Base-by-base conservation (phyloP, 805 yeast genomes). In the Blastobotrys chiropterorum region DNA sequence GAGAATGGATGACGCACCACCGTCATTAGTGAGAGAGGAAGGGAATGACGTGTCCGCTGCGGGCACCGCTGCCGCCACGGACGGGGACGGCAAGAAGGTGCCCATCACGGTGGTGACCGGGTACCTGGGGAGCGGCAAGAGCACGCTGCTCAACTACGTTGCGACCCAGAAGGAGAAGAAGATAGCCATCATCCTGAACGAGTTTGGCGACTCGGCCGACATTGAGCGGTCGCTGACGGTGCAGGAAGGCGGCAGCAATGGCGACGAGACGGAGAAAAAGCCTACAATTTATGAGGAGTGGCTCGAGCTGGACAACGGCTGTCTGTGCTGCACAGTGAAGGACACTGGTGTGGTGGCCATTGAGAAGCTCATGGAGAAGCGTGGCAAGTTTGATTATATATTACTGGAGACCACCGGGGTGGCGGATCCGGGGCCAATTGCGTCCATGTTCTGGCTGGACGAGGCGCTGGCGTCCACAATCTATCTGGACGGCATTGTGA, bases 391-490 rank as follows among this genome's bases (percentile, higher is more conserved):
- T 48, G 99, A 94, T 67, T 86, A 92, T 63, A 90, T 94, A n/a
- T 66, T 94, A 20, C 71, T 94, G 49, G 99, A 94, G 64, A 94
- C 99, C 0, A 89, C 96, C 0, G 99, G 99, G 0, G 77, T 94
- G 14, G 99, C 99, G 0, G 98, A 94, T 64, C 99, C 99, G 0
- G 97, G 90, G 0, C 98, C 98, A 0, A 89, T 94, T 22, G 97
- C 97, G 3, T 80, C 83, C 57, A 92, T 92, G 97, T 94, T 94
- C 68, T 94, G 99, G 99, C 75, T 90, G 30, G 99, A 94, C 66
- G 92, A 87, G 20, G 97, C 90, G 0, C 72, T 94, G 53, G 77
- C 83, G 14, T 83, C 96, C 2, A 83, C 82, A 58, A 89, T 94
- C 1, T 86, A 87, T 65, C 83, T 94, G 31, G 98, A 92, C 67